Evolutionary conservation across 305 asterid species (phyloP).

Genomic region (Rubia tinctorum): DNA sequence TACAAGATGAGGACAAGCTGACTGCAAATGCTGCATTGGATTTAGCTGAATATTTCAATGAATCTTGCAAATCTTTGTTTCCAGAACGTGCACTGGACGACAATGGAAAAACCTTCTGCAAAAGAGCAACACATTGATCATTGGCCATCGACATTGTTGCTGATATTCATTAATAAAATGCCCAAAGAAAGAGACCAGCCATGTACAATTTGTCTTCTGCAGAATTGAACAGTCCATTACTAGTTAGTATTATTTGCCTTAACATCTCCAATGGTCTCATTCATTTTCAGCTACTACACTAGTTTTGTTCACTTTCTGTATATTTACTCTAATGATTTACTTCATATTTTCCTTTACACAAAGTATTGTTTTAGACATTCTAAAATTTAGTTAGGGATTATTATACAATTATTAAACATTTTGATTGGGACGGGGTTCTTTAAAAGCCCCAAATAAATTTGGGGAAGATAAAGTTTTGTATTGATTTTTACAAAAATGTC

Average conservation of each 20-base stretch:
- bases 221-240: background rate
- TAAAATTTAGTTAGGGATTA: too few species aligned
- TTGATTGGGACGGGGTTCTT: too few species aligned
- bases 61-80: slow-evolving; percentile 28
- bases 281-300: background rate
- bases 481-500: too few species aligned
- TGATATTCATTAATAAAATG: background rate
- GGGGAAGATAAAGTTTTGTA: too few species aligned
- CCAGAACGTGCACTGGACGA: slow-evolving; percentile 18
- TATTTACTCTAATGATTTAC: too few species aligned
- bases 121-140: background rate
- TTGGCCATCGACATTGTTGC: background rate
- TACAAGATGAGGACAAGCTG: slow-evolving; percentile 52
- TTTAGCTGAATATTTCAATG: slow-evolving; percentile 44
- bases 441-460: too few species aligned
- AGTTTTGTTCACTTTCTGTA: too few species aligned
- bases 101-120: slow-evolving; percentile 12
- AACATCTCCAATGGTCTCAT: background rate
- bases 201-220: background rate
- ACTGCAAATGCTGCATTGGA: slow-evolving; percentile 46
- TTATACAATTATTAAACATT: too few species aligned
- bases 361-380: too few species aligned
- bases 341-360: too few species aligned
- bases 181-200: background rate
- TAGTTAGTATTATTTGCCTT: background rate